These are phyloP conservation scores for Pezicula rhizophila DNA, from an alignment of 2,329 filamentous ascomycete species.

Conservation along the genomic window DNA sequence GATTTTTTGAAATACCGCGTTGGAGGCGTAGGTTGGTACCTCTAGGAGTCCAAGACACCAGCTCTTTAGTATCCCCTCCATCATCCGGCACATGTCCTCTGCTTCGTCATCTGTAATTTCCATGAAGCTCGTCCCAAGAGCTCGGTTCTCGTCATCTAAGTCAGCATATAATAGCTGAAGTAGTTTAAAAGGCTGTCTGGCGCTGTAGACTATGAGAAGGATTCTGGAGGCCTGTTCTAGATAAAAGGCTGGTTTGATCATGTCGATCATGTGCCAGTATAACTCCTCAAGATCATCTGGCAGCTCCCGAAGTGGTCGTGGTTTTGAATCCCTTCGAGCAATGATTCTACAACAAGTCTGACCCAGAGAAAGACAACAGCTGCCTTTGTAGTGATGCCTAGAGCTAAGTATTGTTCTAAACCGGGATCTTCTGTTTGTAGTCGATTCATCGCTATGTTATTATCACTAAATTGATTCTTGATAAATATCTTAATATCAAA, in stretches of 20 bases:
- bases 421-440: slow-evolving; percentile 1
- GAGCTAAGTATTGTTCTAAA: slow-evolving; percentile 1
- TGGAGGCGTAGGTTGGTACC: neutral
- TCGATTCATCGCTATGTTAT: slow-evolving; percentile 8
- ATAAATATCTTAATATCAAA: slow-evolving; percentile 18
- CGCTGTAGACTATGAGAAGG: neutral
- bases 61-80: neutral
- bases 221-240: neutral
- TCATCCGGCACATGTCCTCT: neutral
- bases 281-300: slow-evolving; percentile 10
- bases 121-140: neutral
- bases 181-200: neutral
- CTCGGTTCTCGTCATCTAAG: neutral
- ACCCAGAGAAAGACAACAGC: slow-evolving; percentile 22
- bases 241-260: neutral
- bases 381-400: slow-evolving; percentile 9
- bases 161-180: neutral
- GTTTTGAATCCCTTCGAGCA: slow-evolving; percentile 9
- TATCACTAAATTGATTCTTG: slow-evolving; percentile 10
- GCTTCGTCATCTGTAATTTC: neutral
- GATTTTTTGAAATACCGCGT: neutral
- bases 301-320: slow-evolving; percentile 5
- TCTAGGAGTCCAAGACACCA: neutral
- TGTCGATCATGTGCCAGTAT: slow-evolving; percentile 7
- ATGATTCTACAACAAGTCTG: slow-evolving; percentile 10